A percentile compares a stretch with the other conserved stretches of the same genome.
Evolutionary conservation across 495 filamentous ascomycete species (phyloP).

Genomic region (Aspergillus steynii): DNA sequence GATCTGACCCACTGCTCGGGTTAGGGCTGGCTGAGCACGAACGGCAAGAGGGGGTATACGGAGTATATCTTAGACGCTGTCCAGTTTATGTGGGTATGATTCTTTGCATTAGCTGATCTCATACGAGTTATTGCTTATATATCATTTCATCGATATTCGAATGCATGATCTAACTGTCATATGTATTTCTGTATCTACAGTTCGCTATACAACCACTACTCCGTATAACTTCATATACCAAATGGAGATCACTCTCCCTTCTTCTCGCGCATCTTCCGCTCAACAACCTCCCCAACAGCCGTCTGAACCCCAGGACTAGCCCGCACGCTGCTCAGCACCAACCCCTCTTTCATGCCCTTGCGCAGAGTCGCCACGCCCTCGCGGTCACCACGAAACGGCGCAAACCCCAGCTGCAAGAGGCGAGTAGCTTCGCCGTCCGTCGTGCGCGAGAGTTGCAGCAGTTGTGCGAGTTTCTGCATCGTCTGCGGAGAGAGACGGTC

Average conservation of each 20-base stretch:
- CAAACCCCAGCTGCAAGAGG: slow-evolving; percentile 73
- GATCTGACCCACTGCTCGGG: too few relatives aligned
- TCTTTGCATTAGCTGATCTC: too few relatives aligned
- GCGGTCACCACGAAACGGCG: slow-evolving; percentile 76
- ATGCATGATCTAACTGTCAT: too few relatives aligned
- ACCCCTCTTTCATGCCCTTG: slow-evolving; percentile 70
- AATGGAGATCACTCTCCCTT: slow-evolving; percentile 16
- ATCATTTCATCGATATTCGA: too few relatives aligned
- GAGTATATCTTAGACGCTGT: too few relatives aligned
- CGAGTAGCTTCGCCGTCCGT: slow-evolving; percentile 67
- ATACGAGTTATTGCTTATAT: too few relatives aligned
- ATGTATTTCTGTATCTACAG: background rate
- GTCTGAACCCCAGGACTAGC: slow-evolving; percentile 74
- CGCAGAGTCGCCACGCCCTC: slow-evolving; percentile 58
- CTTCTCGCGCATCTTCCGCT: slow-evolving; percentile 47
- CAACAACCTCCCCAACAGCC: slow-evolving; percentile 63
- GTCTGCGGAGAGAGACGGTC: slow-evolving; percentile 34
- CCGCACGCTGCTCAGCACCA: slow-evolving; percentile 73
- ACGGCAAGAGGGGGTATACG: too few relatives aligned
- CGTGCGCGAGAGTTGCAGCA: slow-evolving; percentile 48
- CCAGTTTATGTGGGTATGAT: too few relatives aligned
- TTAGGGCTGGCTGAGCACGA: too few relatives aligned
- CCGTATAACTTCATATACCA: background rate
- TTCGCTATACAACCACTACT: background rate
- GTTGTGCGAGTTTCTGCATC: slow-evolving; percentile 42